These are phyloP conservation scores for Chytriomyces confervae DNA, from an alignment of 192 early-diverging fungal genomes.

Conservation along the genomic window DNA sequence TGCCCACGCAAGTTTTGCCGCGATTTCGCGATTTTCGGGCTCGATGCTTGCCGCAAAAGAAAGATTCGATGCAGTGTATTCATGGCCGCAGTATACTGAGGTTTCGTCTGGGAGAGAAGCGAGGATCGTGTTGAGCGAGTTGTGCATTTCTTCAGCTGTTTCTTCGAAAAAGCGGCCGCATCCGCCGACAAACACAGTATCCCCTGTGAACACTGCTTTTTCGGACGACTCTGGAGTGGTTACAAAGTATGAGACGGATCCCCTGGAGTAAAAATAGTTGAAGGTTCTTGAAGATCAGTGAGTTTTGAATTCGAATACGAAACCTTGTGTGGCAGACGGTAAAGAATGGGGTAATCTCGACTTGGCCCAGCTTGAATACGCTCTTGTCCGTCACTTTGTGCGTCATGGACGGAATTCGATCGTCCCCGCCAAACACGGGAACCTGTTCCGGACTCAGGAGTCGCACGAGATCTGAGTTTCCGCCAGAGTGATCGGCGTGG, in stretches of 20 bases:
- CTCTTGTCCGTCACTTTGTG: conserved; percentile 73
- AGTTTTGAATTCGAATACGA: not conserved
- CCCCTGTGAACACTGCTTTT: conserved; percentile 87
- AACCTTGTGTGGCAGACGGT: conserved; percentile 86
- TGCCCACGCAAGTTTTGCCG: conserved; percentile 70
- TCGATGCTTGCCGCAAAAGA: conserved; percentile 81
- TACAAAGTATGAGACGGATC: conserved; percentile 85
- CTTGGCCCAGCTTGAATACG: conserved; percentile 72
- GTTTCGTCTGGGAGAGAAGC: conserved; percentile 78
- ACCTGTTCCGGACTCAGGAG: conserved; percentile 53
- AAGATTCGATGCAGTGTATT: conserved; percentile 79
- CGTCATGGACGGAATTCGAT: conserved; percentile 81
- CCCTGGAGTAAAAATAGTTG: conserved; percentile 32
- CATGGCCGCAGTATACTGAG: conserved; percentile 87
- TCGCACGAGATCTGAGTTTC: conserved; percentile 68
- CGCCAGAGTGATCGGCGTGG: conserved; percentile 87
- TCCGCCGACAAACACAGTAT: conserved; percentile 78
- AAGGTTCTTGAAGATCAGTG: not conserved
- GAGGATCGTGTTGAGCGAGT: conserved; percentile 72
- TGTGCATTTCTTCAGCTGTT: conserved; percentile 81
- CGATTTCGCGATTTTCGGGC: conserved; percentile 73
- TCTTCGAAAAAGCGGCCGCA: conserved; percentile 97
- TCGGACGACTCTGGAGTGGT: conserved; percentile 61
- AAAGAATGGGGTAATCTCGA: conserved; percentile 73
- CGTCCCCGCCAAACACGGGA: conserved; percentile 84